Percentiles rank a stretch among this genome's conserved stretches.
phyloP scores from a whole-genome alignment of 345 rosid species.

The Moricandia moricandioides region DNA sequence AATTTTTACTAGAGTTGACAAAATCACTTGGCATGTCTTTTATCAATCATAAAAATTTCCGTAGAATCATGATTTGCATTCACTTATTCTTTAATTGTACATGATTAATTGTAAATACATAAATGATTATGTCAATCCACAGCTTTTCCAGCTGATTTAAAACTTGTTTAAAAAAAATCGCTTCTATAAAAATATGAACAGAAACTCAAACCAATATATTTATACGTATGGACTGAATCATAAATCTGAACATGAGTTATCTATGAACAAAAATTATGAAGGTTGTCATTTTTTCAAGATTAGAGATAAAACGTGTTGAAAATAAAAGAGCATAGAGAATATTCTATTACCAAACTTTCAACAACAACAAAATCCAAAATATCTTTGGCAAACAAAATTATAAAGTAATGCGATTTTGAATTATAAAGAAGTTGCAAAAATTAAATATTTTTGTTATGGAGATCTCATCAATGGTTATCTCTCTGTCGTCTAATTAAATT shows the following conservation, averaged over 20 bases:
- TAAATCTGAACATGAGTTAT: background rate
- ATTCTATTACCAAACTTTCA: background rate
- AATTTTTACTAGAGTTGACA: conserved; percentile 24
- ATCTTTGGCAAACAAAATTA: background rate
- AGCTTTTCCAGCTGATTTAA: background rate
- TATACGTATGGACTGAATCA: background rate
- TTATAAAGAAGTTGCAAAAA: conserved; percentile 9
- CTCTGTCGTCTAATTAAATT: conserved; percentile 14
- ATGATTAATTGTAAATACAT: background rate
- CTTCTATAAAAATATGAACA: background rate
- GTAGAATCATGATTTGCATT: conserved; percentile 12
- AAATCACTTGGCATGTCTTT: conserved; percentile 33
- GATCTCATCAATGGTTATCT: conserved; percentile 15
- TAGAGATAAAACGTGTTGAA: background rate
- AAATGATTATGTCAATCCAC: background rate
- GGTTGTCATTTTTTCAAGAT: background rate
- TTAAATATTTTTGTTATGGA: background rate
- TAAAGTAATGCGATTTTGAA: conserved; percentile 23
- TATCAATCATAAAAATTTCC: conserved; percentile 20
- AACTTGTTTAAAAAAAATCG: background rate
- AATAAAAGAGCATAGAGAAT: background rate
- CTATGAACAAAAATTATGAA: background rate
- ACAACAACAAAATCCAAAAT: background rate
- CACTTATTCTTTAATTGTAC: conserved; percentile 1
- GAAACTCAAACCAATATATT: background rate